These are phyloP conservation scores for Citrullus colocynthis DNA, from an alignment of 306 rosid genomes.

Conservation along the genomic window DNA sequence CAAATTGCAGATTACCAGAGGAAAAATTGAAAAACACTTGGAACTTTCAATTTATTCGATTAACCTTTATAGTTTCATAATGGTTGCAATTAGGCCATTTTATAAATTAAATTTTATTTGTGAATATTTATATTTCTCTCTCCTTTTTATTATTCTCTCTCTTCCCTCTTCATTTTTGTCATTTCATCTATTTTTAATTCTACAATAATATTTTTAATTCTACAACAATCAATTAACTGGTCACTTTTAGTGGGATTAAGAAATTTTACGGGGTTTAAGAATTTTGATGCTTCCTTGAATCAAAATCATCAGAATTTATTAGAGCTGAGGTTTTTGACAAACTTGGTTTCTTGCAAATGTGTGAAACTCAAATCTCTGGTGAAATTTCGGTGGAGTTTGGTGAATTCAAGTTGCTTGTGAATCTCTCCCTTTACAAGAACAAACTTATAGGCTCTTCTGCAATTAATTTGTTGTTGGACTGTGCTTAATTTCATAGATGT, in stretches of 20 bases:
- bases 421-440: conserved; percentile 52
- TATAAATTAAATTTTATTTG: too few species aligned
- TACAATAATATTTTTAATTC: conserved; percentile 43
- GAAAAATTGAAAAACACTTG: too few species aligned
- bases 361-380: conserved; percentile 38
- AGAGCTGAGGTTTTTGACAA: conserved; percentile 30
- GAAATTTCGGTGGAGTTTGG: conserved; percentile 56
- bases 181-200: not conserved
- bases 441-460: conserved; percentile 58
- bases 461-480: conserved; percentile 56
- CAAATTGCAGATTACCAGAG: not conserved
- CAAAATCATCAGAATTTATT: conserved; percentile 43
- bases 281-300: conserved; percentile 56
- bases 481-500: conserved; percentile 48
- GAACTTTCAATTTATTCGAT: too few species aligned
- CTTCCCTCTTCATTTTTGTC: too few species aligned
- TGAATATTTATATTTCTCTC: too few species aligned
- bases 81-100: too few species aligned
- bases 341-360: conserved; percentile 47
- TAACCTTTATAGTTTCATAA: too few species aligned
- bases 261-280: conserved; percentile 33
- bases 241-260: conserved; percentile 42
- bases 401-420: conserved; percentile 39
- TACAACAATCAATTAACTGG: conserved; percentile 39
- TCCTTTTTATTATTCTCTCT: too few species aligned